Conservation (phyloP, 768 basidiomycete species). For the Phylloporus scabripes region DNA sequence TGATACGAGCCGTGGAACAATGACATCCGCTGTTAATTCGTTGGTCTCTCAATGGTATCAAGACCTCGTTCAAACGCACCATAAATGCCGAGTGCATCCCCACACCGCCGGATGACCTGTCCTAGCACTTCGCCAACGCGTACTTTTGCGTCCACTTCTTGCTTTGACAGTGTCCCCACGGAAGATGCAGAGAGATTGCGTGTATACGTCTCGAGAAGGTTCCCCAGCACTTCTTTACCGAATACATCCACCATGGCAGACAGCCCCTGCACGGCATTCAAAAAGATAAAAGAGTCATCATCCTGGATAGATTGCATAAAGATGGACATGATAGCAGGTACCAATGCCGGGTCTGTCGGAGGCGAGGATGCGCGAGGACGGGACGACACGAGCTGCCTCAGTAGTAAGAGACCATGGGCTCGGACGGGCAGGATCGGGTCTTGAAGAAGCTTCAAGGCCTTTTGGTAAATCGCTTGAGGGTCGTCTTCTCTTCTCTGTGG, state of each 20-base stretch:
- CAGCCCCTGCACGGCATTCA: slow-evolving; percentile 89
- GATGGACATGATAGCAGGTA: slow-evolving; percentile 81
- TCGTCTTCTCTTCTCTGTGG: slow-evolving; percentile 17
- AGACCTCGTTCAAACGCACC: slow-evolving; percentile 40
- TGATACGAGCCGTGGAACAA: slow-evolving; percentile 68
- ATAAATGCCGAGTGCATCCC: slow-evolving; percentile 60
- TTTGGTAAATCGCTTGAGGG: slow-evolving; percentile 71
- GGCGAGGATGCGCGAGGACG: slow-evolving; percentile 12
- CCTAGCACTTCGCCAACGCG: slow-evolving; percentile 84
- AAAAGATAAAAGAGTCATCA: slow-evolving; percentile 92
- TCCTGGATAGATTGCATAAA: slow-evolving; percentile 84
- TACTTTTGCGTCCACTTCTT: slow-evolving; percentile 68
- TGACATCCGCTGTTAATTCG: slow-evolving; percentile 47
- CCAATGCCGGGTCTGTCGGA: slow-evolving; percentile 53
- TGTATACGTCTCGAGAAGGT: slow-evolving; percentile 63
- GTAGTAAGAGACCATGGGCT: slow-evolving; percentile 81
- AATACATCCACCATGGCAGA: slow-evolving; percentile 77
- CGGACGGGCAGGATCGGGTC: slow-evolving; percentile 92
- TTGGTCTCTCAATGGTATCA: not conserved
- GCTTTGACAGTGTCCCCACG: slow-evolving; percentile 37
- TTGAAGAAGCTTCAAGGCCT: slow-evolving; percentile 80
- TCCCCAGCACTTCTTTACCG: slow-evolving; percentile 57
- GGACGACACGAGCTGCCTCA: slow-evolving; percentile 66
- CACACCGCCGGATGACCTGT: slow-evolving; percentile 68
- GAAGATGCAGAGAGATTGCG: slow-evolving; percentile 43